phyloP scores from a whole-genome alignment of 345 rosid species.

The Corchorus capsularis region DNA sequence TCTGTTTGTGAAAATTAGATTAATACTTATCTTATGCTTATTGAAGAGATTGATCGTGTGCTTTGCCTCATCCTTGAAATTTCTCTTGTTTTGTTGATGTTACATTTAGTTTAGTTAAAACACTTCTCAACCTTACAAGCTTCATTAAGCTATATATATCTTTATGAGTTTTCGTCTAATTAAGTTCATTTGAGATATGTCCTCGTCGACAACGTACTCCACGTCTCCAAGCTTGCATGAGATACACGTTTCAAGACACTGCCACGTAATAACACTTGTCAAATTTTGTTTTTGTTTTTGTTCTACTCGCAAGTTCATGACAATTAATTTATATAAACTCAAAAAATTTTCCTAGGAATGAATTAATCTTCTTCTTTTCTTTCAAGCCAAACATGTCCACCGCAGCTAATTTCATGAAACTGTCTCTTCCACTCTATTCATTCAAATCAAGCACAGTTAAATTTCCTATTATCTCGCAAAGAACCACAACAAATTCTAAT shows the following conservation, averaged over 20 bases:
- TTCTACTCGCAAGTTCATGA: too few relatives aligned
- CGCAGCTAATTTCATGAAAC: background rate
- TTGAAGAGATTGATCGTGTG: too few relatives aligned
- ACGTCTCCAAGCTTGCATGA: background rate
- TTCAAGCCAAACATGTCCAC: background rate
- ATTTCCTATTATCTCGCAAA: background rate
- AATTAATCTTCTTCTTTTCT: too few relatives aligned
- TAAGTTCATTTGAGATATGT: too few relatives aligned
- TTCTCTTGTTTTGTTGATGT: too few relatives aligned
- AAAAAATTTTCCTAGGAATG: background rate
- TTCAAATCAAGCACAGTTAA: background rate
- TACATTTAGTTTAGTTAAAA: too few relatives aligned
- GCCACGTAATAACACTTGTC: background rate
- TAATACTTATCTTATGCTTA: too few relatives aligned
- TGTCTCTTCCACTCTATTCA: background rate
- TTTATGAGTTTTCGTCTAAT: too few relatives aligned
- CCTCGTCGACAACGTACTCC: background rate
- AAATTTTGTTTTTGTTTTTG: background rate
- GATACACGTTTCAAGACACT: constrained; percentile 3
- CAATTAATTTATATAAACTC: background rate
- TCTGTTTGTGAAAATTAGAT: too few relatives aligned
- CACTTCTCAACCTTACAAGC: too few relatives aligned
- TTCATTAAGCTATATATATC: too few relatives aligned
- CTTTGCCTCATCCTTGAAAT: too few relatives aligned
- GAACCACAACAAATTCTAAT: background rate